Percentiles rank a stretch among this genome's conserved stretches.
phyloP scores from a whole-genome alignment of 768 basidiomycete species.

The Hirschioporus abietinus region DNA sequence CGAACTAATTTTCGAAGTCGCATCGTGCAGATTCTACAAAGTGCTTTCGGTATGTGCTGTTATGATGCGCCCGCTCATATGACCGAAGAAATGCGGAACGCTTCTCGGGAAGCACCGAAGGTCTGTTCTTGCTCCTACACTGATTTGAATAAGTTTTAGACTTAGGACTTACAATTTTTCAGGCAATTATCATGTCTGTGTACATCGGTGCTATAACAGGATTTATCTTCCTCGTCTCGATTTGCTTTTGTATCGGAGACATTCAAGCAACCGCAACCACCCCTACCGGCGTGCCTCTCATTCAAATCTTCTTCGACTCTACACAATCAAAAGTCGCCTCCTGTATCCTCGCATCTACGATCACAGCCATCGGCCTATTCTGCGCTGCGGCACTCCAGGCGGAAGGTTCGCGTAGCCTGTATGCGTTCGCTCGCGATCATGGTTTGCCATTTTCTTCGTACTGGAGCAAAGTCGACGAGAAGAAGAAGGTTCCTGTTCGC shows the following conservation, averaged over 20 bases:
- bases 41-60: not conserved
- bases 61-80: not conserved
- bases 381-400: slow-evolving; percentile 82
- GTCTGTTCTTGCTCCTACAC: not conserved
- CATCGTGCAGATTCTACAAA: not conserved
- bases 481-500: not conserved
- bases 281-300: not conserved
- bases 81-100: not conserved
- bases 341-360: not conserved
- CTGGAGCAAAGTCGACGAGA: not conserved
- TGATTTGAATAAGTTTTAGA: no score
- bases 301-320: not conserved
- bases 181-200: not conserved
- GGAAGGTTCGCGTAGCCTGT: slow-evolving; percentile 64
- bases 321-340: not conserved
- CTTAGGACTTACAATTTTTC: no score
- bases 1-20: not conserved
- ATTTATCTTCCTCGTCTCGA: not conserved
- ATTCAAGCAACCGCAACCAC: not conserved
- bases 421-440: slow-evolving; percentile 79
- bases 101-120: not conserved
- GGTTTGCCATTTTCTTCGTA: slow-evolving; percentile 31
- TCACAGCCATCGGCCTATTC: slow-evolving; percentile 42
- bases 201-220: not conserved
- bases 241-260: not conserved